Evolutionary conservation across 805 yeast genomes (phyloP).

Genomic region (Zygosaccharomyces rouxii): DNA sequence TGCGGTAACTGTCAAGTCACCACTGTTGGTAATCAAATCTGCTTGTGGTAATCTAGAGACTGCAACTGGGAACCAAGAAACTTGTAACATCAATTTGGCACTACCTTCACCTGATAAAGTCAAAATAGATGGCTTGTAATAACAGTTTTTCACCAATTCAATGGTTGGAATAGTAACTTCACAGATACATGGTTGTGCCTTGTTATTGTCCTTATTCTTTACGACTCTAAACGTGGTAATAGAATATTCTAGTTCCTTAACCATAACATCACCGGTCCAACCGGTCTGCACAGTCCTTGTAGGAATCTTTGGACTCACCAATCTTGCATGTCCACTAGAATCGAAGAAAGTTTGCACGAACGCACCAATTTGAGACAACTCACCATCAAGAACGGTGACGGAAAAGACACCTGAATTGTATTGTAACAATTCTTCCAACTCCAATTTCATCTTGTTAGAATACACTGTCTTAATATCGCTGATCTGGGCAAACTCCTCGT

Average conservation of each 20-base stretch:
- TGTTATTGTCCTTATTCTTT: slow-evolving; percentile 49
- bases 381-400: slow-evolving; percentile 58
- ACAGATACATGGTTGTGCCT: slow-evolving; percentile 54
- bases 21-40: slow-evolving; percentile 73
- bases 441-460: slow-evolving; percentile 45
- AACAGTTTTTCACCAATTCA: slow-evolving; percentile 62
- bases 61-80: slow-evolving; percentile 76
- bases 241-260: slow-evolving; percentile 77
- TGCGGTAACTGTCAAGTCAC: slow-evolving; percentile 59
- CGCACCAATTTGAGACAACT: slow-evolving; percentile 49
- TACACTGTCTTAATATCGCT: slow-evolving; percentile 39
- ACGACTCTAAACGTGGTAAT: slow-evolving; percentile 56
- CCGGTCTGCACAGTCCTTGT: slow-evolving; percentile 36
- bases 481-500: slow-evolving; percentile 31
- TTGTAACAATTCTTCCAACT: slow-evolving; percentile 52
- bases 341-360: slow-evolving; percentile 77
- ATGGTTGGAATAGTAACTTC: slow-evolving; percentile 63
- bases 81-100: slow-evolving; percentile 52
- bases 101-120: slow-evolving; percentile 50
- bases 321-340: slow-evolving; percentile 62
- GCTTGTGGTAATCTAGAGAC: slow-evolving; percentile 58
- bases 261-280: slow-evolving; percentile 66
- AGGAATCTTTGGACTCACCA: slow-evolving; percentile 48
- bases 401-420: slow-evolving; percentile 75
- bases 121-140: slow-evolving; percentile 53